Evolutionary conservation across 2,329 filamentous ascomycete species (phyloP), one percentile per base, ranked within the genome.

Genomic region (Pochonia chlamydosporia): DNA sequence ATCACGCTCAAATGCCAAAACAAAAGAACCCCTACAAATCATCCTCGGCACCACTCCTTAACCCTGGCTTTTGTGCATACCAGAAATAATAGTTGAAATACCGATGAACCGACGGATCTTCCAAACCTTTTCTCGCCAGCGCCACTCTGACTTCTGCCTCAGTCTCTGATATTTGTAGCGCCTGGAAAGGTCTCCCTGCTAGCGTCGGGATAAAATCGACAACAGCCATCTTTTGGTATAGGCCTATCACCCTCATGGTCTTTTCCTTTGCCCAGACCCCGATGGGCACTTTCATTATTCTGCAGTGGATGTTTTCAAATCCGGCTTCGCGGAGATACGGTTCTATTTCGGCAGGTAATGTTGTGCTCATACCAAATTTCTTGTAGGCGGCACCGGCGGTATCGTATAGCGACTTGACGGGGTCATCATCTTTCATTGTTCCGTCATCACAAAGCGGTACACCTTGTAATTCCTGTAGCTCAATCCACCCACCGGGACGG

Each of bases 401-500:
- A 7, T 48, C 30, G 40, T 53, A 50, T 14, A 51, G 48, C 13
- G 31, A 28, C 4, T 45, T 44, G 36, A 54, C 49, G 7, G 53
- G 43, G 30, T 54, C 49, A 30, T 54, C 48, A 8, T 44, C 44
- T n/a, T 44, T 14, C 54, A 56, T 54, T 10, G 63, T 64, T 31
- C 55, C 63, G 46, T 67, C 64, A 52, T 70, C 66, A 50, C 63
- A 68, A 24, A 57, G 56, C 13, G 66, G 56, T 18, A 51, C 54
- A 35, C 57, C 58, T 43, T 65, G 60, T 26, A 67, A 55, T 31
- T 72, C 69, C 33, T 68, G 63, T 14, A 70, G 58, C 54, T 74
- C 70, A 21, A 74, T 57, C 63, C 69, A 71, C 40, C 70, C 71
- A 36, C 72, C 71, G 2, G 72, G 71, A 25, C 61, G 59, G 1